Evolutionary conservation across 2,329 filamentous ascomycete genomes (phyloP).

Genomic region (Verticillium alfalfae): DNA sequence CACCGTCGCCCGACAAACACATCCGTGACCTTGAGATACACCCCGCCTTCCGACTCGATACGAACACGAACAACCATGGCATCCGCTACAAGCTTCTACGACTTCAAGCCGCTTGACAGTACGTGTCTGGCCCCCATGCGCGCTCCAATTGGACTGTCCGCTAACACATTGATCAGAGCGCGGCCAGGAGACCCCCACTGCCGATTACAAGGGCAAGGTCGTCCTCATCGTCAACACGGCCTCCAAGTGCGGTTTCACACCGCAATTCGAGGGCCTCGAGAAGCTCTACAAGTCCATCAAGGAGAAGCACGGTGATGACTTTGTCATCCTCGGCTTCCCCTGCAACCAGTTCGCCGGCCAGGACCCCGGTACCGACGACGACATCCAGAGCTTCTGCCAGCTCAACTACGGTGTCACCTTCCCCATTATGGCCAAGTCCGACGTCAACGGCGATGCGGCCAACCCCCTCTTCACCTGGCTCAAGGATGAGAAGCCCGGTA

Average conservation of each 20-base stretch:
- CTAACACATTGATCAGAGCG: constrained; percentile 47
- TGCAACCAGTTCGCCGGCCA: constrained; percentile 97
- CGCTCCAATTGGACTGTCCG: neutral
- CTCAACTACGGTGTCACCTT: constrained; percentile 92
- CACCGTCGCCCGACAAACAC: neutral
- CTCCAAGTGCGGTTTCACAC: constrained; percentile 98
- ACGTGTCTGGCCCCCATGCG: neutral
- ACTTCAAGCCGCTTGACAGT: constrained; percentile 82
- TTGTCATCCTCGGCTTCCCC: constrained; percentile 89
- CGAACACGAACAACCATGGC: constrained; percentile 20
- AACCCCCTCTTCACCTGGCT: constrained; percentile 76
- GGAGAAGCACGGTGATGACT: constrained; percentile 64
- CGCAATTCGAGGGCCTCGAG: constrained; percentile 88
- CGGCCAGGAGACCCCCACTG: constrained; percentile 65
- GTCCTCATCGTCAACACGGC: constrained; percentile 96
- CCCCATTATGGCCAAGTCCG: constrained; percentile 84
- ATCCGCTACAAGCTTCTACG: constrained; percentile 58
- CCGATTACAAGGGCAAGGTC: constrained; percentile 80
- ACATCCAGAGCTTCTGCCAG: constrained; percentile 82
- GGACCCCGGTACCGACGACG: constrained; percentile 77
- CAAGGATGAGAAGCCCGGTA: constrained; percentile 67
- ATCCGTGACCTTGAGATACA: neutral
- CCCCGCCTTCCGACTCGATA: neutral
- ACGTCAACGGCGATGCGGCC: constrained; percentile 84
- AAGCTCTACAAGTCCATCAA: constrained; percentile 77